Evolutionary conservation across 1,139 yeast species (phyloP).

Genomic region (Magnusiomyces suaveolens): DNA sequence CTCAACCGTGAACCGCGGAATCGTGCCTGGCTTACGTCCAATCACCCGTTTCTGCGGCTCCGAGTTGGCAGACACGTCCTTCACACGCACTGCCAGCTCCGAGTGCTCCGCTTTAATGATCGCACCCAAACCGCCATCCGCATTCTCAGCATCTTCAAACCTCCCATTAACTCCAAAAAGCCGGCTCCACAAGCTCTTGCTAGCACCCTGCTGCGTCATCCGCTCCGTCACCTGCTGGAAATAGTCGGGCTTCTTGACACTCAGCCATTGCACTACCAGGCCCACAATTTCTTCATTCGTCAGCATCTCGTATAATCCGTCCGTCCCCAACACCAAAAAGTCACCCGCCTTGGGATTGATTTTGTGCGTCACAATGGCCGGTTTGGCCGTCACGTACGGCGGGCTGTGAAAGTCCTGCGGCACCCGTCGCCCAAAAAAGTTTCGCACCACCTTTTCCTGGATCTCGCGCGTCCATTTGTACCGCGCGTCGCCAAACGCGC

Average conservation of each 20-base stretch:
- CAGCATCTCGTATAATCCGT: constrained; percentile 86
- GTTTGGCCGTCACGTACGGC: constrained; percentile 96
- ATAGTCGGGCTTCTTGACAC: constrained; percentile 52
- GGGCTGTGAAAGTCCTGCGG: constrained; percentile 79
- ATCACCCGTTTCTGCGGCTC: constrained; percentile 50
- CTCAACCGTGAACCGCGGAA: constrained; percentile 41
- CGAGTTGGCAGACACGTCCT: constrained; percentile 35
- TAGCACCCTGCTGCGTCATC: constrained; percentile 3
- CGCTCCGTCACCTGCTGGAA: constrained; percentile 22
- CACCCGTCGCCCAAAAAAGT: constrained; percentile 73
- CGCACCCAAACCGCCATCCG: not conserved
- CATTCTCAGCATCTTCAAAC: not conserved
- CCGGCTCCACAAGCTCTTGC: constrained; percentile 12
- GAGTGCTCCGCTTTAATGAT: constrained; percentile 9
- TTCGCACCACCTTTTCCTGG: constrained; percentile 64
- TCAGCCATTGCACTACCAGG: constrained; percentile 93
- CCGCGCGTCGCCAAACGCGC: constrained; percentile 96
- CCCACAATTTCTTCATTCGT: constrained; percentile 90
- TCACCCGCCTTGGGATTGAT: constrained; percentile 65
- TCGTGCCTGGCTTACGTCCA: constrained; percentile 35
- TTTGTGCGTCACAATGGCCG: constrained; percentile 77
- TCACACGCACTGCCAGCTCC: constrained; percentile 21
- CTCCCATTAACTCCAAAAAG: constrained; percentile 9
- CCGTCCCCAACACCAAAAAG: constrained; percentile 90
- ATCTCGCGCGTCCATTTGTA: constrained; percentile 73